Evolutionary conservation across 331 rosid species (phyloP).

Genomic region (Pyrus hybrid): DNA sequence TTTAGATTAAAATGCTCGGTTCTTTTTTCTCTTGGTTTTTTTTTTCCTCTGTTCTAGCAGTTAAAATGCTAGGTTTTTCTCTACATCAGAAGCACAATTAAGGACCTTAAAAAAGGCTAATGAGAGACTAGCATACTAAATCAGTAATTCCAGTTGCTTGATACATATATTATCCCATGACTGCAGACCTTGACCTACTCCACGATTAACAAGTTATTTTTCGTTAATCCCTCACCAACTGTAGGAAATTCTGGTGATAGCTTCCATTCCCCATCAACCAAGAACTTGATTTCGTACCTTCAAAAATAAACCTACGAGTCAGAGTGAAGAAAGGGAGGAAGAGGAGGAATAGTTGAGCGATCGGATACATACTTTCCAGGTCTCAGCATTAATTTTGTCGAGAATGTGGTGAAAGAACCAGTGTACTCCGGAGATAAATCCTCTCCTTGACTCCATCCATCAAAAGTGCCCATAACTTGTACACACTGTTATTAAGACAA

Average conservation of each 20-base stretch:
- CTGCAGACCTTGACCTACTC: constrained; percentile 22
- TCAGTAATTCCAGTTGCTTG: not conserved
- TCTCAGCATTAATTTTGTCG: constrained; percentile 66
- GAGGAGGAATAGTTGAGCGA: not conserved
- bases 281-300: constrained; percentile 92
- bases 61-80: not conserved
- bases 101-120: not conserved
- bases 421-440: constrained; percentile 73
- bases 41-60: not conserved
- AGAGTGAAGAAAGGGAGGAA: not conserved
- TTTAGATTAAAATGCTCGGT: not conserved
- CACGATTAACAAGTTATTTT: constrained; percentile 69
- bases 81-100: not conserved
- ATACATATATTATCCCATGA: not conserved
- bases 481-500: constrained; percentile 42
- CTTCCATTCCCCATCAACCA: constrained; percentile 89
- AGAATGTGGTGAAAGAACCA: constrained; percentile 70
- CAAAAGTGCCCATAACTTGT: constrained; percentile 92
- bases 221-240: constrained; percentile 65
- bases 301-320: not conserved
- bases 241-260: constrained; percentile 70
- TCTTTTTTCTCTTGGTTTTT: not conserved
- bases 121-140: not conserved
- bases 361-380: constrained; percentile 57
- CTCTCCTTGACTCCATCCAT: constrained; percentile 98